A percentile compares a stretch with the other conserved stretches of the same genome.
Evolutionary conservation across 2,329 filamentous ascomycete species (phyloP).

Genomic region (Ophiocordyceps camponoti-saundersi): DNA sequence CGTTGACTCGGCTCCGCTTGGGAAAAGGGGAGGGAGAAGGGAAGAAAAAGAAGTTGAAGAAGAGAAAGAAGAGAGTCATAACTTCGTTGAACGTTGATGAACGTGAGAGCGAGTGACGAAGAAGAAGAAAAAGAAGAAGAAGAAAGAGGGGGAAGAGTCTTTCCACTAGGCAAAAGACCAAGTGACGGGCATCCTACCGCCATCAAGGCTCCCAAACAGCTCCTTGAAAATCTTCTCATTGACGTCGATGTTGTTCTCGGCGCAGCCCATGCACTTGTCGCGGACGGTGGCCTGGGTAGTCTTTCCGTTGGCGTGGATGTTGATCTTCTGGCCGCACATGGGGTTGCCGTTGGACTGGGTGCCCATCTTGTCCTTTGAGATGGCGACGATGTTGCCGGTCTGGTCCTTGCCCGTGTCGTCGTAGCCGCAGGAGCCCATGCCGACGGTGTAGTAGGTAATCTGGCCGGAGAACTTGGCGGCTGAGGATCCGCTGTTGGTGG

Average conservation of each 20-base stretch:
- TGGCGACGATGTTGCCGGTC: slow-evolving; percentile 47
- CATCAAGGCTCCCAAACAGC: slow-evolving; percentile 27
- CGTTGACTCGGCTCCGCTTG: background rate
- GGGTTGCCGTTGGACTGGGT: slow-evolving; percentile 46
- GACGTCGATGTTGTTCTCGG: slow-evolving; percentile 37
- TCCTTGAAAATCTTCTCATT: slow-evolving; percentile 36
- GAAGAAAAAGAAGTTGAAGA: background rate
- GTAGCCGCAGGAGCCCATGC: slow-evolving; percentile 50
- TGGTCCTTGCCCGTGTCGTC: slow-evolving; percentile 39
- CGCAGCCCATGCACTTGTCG: slow-evolving; percentile 65
- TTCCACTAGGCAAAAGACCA: slow-evolving; percentile 30
- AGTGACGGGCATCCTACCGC: slow-evolving; percentile 22
- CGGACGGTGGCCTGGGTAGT: slow-evolving; percentile 39
- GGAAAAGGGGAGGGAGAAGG: background rate
- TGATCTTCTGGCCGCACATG: slow-evolving; percentile 53
- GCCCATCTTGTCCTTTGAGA: slow-evolving; percentile 49
- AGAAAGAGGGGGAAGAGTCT: background rate
- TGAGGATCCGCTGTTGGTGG: slow-evolving; percentile 1
- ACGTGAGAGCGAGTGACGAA: background rate
- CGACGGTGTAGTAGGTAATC: slow-evolving; percentile 58
- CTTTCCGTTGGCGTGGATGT: slow-evolving; percentile 43
- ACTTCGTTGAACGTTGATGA: background rate
- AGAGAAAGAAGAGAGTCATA: background rate
- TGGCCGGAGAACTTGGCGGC: slow-evolving; percentile 30
- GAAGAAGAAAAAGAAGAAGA: background rate